Evolutionary conservation across 768 basidiomycete species (phyloP).

Genomic region (Amanita muscaria): DNA sequence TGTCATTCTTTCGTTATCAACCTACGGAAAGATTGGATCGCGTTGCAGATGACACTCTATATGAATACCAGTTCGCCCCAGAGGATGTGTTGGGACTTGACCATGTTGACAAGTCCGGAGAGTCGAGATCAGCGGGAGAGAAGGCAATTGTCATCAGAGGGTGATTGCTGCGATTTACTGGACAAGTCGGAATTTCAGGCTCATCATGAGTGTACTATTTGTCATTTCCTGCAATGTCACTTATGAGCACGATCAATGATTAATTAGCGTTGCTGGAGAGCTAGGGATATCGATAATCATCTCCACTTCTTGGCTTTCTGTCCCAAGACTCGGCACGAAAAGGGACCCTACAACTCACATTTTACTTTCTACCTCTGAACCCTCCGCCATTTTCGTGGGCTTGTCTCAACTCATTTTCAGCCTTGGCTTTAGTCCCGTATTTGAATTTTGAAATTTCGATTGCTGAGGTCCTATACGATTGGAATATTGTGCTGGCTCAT

Average conservation of each 20-base stretch:
- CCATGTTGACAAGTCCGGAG: constrained; percentile 91
- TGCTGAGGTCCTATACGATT: neutral
- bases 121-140: constrained; percentile 74
- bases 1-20: constrained; percentile 20
- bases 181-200: constrained; percentile 2
- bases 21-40: neutral
- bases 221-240: neutral
- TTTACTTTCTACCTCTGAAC: neutral
- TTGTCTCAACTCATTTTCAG: constrained; percentile 13
- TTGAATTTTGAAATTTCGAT: constrained; percentile 33
- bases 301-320: constrained; percentile 63
- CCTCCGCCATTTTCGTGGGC: constrained; percentile 10
- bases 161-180: constrained; percentile 33
- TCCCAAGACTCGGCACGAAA: too few relatives aligned
- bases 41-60: constrained; percentile 89
- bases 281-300: constrained; percentile 27
- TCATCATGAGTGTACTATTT: too few relatives aligned
- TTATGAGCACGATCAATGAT: neutral
- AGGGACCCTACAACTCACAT: neutral
- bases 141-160: constrained; percentile 94
- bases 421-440: constrained; percentile 47
- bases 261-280: too few relatives aligned
- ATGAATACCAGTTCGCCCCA: constrained; percentile 92
- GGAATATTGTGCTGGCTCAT: constrained; percentile 30
- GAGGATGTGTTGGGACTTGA: constrained; percentile 94